Evolutionary conservation across 208 protist species (phyloP), one percentile per base, ranked within the genome.

Genomic region (Acanthamoeba sp.): DNA sequence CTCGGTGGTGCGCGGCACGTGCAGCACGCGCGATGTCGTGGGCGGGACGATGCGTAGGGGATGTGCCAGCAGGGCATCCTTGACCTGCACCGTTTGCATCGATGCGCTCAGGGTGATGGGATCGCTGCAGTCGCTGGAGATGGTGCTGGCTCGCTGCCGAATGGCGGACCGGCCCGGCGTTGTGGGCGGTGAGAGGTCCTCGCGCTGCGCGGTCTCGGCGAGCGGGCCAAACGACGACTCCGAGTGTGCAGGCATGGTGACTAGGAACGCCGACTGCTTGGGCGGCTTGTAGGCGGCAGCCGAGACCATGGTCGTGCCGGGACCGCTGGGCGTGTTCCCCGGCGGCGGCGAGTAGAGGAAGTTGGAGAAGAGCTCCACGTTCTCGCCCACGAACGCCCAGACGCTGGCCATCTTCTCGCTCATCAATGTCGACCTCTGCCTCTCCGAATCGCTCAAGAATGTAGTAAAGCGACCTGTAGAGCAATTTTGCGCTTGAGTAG

Each of bases 301-400:
- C 12, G 36, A 52, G 27, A 40, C 16, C 34, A 24, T 34, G 27
- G 40, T 24, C 6, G 36, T 1, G n/a, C 40, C n/a, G 12, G 20
- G 10, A 4, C 24, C 78, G 34, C 24, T 7, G 1, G 50, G 50
- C 24, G 78, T 7, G 34, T 22, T 80, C 14, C 27, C 14, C 9
- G 38, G 34, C 20, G 71, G 5, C 18, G 36, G 76, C 50, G 78
- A 32, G 42, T 88, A 88, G 78, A 88, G 78, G 27, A 62, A 59
- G 6, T 88, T 88, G 50, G 40, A 45, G 78, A 88, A 88, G 40
- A 88, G 78, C 5, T 91, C 36, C 85, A 50, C 50, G 18, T 91
- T 91, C 38, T 62, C 85, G 36, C 29, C 22, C 3, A 45, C 85
- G 38, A 91, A 91, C 18, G 85, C 32, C 85, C 85, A 91, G 6